A percentile compares a stretch with the other conserved stretches of the same genome.
Conservation (phyloP, 176 grass and related monocot genomes). For the Puccinellia tenuiflora region DNA sequence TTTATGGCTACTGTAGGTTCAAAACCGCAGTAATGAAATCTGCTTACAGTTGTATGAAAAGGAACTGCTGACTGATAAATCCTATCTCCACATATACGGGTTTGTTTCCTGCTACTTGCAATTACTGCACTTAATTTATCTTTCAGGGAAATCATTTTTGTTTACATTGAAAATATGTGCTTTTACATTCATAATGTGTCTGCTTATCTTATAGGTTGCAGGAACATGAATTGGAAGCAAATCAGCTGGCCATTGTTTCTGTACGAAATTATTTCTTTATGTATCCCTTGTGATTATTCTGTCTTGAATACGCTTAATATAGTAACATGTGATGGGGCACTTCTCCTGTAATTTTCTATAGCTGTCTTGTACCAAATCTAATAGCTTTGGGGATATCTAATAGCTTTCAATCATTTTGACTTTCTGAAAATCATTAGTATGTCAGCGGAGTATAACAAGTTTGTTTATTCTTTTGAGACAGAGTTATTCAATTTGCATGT, state of each 20-base stretch:
- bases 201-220: conserved; percentile 46
- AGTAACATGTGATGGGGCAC: neutral
- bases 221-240: conserved; percentile 63
- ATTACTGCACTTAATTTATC: neutral
- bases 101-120: conserved; percentile 19
- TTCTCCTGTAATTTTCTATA: neutral
- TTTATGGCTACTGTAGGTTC: too few relatives aligned
- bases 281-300: conserved; percentile 5
- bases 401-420: neutral
- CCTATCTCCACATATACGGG: conserved; percentile 79
- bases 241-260: conserved; percentile 61
- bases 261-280: conserved; percentile 45
- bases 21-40: too few relatives aligned
- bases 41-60: too few relatives aligned
- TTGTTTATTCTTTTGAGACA: neutral
- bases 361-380: neutral
- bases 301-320: neutral
- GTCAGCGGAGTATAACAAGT: neutral
- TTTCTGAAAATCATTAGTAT: neutral
- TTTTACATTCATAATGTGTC: conserved; percentile 7
- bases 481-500: neutral
- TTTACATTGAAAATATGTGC: neutral
- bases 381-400: neutral
- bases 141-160: neutral
- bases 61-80: conserved; percentile 40